A percentile compares a stretch with the other conserved stretches of the same genome.
phyloP scores from a whole-genome alignment of 1,284 basidiomycete genomes.

The Sanghuangporus baumii region DNA sequence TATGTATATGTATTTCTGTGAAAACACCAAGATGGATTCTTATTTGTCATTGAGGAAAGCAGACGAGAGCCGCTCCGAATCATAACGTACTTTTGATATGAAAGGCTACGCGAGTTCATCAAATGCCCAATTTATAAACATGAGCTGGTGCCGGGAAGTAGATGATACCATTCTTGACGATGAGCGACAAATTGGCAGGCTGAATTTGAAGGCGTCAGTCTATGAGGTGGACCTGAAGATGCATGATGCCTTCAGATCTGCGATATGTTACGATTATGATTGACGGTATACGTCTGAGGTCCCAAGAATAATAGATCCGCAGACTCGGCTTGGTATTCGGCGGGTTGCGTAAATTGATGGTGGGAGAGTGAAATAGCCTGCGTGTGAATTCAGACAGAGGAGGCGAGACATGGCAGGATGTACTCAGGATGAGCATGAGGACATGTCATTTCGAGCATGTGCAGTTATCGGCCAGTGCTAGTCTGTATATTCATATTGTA shows the following conservation, averaged over 20 bases:
- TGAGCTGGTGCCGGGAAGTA: background rate
- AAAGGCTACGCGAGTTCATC: no score
- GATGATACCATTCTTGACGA: background rate
- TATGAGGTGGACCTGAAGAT: background rate
- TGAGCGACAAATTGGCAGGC: background rate
- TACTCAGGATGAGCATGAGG: conserved; percentile 1
- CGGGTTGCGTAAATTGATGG: background rate
- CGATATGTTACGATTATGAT: background rate
- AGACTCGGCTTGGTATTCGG: background rate
- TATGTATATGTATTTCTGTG: background rate
- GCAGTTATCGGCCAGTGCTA: background rate
- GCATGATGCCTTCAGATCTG: background rate
- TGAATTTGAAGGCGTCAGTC: background rate
- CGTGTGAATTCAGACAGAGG: conserved; percentile 1
- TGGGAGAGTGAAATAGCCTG: background rate
- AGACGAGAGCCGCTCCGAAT: background rate
- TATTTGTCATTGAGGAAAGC: background rate
- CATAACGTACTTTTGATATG: background rate
- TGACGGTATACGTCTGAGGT: background rate
- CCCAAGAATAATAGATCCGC: background rate
- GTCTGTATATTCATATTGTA: background rate
- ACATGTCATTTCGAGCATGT: background rate
- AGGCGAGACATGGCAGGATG: background rate
- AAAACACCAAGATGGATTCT: background rate
- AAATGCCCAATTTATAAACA: background rate